phyloP scores from a whole-genome alignment of 2,329 filamentous ascomycete species.

The Simplicillium sp. region DNA sequence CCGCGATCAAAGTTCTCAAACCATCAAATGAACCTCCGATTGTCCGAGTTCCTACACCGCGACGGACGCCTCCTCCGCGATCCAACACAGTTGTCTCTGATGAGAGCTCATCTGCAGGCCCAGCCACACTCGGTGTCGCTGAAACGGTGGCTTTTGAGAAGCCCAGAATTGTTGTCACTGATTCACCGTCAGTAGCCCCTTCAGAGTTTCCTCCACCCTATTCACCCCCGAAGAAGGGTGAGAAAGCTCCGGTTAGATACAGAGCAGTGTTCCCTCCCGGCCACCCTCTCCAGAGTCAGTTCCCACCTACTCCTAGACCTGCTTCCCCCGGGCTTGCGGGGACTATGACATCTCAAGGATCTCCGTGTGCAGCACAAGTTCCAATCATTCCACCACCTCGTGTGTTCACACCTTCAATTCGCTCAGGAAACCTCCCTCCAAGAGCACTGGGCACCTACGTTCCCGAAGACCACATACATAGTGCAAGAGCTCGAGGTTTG shows the following conservation, averaged over 20 bases:
- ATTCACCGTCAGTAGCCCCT: constrained; percentile 16
- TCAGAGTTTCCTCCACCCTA: constrained; percentile 45
- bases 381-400: constrained; percentile 35
- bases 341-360: constrained; percentile 53
- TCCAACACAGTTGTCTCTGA: constrained; percentile 6
- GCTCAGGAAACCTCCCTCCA: constrained; percentile 24
- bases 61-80: constrained; percentile 20
- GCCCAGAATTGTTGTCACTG: constrained; percentile 26
- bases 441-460: constrained; percentile 34
- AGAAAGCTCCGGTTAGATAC: constrained; percentile 35
- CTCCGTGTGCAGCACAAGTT: constrained; percentile 51
- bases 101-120: constrained; percentile 9
- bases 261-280: constrained; percentile 49
- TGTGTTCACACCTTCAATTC: constrained; percentile 10
- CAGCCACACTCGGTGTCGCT: constrained; percentile 6
- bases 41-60: constrained; percentile 25
- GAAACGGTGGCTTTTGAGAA: constrained; percentile 18
- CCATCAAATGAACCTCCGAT: constrained; percentile 17
- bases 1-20: constrained; percentile 13
- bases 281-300: constrained; percentile 34
- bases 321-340: constrained; percentile 52
- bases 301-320: constrained; percentile 50
- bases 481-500: constrained; percentile 28
- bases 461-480: constrained; percentile 32
- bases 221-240: constrained; percentile 33